Evolutionary conservation across 768 basidiomycete species (phyloP).

Genomic region (Boletus rubescentipes): DNA sequence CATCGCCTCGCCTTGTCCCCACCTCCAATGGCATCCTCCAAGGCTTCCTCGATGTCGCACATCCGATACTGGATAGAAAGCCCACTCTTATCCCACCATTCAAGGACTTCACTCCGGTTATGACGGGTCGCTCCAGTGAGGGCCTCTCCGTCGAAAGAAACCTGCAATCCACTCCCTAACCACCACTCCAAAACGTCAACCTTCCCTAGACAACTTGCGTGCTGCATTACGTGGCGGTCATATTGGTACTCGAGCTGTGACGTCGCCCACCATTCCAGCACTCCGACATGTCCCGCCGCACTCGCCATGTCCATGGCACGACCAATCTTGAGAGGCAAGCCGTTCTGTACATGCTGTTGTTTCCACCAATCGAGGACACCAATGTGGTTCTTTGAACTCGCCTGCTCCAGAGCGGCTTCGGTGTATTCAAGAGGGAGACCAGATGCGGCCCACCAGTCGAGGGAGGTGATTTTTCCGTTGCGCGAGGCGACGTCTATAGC

Average conservation of each 20-base stretch:
- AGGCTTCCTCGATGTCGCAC: slow-evolving; percentile 89
- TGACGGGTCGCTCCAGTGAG: slow-evolving; percentile 78
- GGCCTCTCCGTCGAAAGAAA: slow-evolving; percentile 79
- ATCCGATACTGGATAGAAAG: slow-evolving; percentile 82
- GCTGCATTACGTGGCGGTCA: slow-evolving; percentile 72
- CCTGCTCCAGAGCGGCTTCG: slow-evolving; percentile 75
- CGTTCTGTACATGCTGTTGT: slow-evolving; percentile 45
- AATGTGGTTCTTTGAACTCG: slow-evolving; percentile 76
- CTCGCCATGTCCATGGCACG: slow-evolving; percentile 86
- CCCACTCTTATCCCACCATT: slow-evolving; percentile 86
- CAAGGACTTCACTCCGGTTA: slow-evolving; percentile 76
- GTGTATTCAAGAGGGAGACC: slow-evolving; percentile 70
- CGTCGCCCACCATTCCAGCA: slow-evolving; percentile 83
- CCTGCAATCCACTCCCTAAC: slow-evolving; percentile 71
- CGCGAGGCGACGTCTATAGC: slow-evolving; percentile 80
- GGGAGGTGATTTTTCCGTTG: slow-evolving; percentile 67
- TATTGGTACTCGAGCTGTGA: slow-evolving; percentile 78
- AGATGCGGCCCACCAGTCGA: slow-evolving; percentile 81
- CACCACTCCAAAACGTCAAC: slow-evolving; percentile 84
- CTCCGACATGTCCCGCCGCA: slow-evolving; percentile 70
- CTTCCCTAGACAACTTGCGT: slow-evolving; percentile 78
- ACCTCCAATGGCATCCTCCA: slow-evolving; percentile 85
- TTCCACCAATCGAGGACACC: slow-evolving; percentile 85
- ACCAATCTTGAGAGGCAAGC: slow-evolving; percentile 73
- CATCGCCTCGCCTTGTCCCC: slow-evolving; percentile 72